phyloP scores from a whole-genome alignment of 352 stramenopile genomes.

The Globisporangium paddicum region DNA sequence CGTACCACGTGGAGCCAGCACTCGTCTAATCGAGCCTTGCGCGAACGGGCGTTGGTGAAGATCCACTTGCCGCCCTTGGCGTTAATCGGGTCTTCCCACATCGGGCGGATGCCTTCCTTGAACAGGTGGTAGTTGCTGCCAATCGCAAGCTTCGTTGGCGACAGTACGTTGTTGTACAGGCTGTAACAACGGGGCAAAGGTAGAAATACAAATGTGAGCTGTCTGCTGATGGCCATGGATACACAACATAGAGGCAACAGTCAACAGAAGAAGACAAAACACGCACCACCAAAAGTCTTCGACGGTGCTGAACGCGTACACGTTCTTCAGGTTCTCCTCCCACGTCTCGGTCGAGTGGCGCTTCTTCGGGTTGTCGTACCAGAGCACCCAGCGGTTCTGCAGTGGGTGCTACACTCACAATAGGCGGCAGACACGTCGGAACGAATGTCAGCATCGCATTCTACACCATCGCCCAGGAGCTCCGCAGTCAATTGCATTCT shows the following conservation, averaged over 20 bases:
- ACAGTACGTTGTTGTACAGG: constrained; percentile 94
- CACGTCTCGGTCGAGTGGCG: constrained; percentile 82
- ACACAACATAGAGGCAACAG: background rate
- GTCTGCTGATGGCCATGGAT: background rate
- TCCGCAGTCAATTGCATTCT: background rate
- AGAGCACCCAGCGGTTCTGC: constrained; percentile 86
- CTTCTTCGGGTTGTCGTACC: constrained; percentile 91
- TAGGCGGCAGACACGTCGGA: constrained; percentile 15
- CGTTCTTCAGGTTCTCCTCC: constrained; percentile 90
- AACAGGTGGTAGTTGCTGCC: constrained; percentile 98
- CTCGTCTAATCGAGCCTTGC: constrained; percentile 91
- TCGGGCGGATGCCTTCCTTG: constrained; percentile 94
- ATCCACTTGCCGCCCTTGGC: constrained; percentile 96
- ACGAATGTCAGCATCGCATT: background rate
- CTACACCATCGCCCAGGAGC: background rate
- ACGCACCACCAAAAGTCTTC: constrained; percentile 96
- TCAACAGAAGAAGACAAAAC: background rate
- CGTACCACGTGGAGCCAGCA: constrained; percentile 94
- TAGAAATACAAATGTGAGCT: background rate
- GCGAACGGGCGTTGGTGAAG: constrained; percentile 93
- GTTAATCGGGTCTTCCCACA: constrained; percentile 97
- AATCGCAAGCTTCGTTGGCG: constrained; percentile 82
- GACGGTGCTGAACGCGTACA: constrained; percentile 94
- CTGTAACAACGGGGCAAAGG: constrained; percentile 19
- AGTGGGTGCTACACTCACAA: constrained; percentile 58